Base-by-base conservation (phyloP, 2,329 filamentous ascomycete species). In the Ophiostoma ulmi region DNA sequence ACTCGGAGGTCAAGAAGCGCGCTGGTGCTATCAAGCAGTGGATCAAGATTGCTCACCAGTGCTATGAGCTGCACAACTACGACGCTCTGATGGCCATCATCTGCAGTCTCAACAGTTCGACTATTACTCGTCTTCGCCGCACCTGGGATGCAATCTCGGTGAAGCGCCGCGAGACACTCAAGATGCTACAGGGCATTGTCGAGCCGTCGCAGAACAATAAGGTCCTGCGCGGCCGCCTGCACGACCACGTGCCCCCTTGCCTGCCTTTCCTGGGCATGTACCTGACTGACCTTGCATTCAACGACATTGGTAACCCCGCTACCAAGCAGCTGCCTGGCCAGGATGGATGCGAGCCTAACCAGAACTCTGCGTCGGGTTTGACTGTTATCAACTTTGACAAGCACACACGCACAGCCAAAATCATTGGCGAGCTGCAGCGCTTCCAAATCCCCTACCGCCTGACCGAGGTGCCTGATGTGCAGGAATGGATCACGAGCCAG, bases 301-400 rank as follows among this genome's bases (percentile, higher is more conserved):
- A 97, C 70, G 93, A 98, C 77, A 93, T 94, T 74, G 95, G 95
- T 73, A 98, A 98, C 79, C 91, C 92, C 44, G 88, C 92, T 5
- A 94, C 90, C 2, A 92, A 94, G 76, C 90, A 90, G 76, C 86
- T 97, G 26, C 87, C 87, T 0, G 83, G 77, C 61, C 80, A 79
- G 5, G 78, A 82, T 3, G 80, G 80, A 35, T 75, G 75, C 31
- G 79, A 85, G 78, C 3, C 26, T 41, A 52, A 61, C 41, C 44
- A 39, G 31, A 82, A 83, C 7, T 83, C 84, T 17, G 87, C 91
- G n/a, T 85, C 88, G 39, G 86, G 88, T 36, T 85, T 92, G 76
- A 88, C 89, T 0, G 92, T 98, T 41, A 93, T 99, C 84, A 99
- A 99, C 81, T 98, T 97, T 76, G 94, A 98, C 83, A 98, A 98